Conservation (phyloP, 2,329 filamentous ascomycete genomes). For the Pseudophaeomoniella oleicola region DNA sequence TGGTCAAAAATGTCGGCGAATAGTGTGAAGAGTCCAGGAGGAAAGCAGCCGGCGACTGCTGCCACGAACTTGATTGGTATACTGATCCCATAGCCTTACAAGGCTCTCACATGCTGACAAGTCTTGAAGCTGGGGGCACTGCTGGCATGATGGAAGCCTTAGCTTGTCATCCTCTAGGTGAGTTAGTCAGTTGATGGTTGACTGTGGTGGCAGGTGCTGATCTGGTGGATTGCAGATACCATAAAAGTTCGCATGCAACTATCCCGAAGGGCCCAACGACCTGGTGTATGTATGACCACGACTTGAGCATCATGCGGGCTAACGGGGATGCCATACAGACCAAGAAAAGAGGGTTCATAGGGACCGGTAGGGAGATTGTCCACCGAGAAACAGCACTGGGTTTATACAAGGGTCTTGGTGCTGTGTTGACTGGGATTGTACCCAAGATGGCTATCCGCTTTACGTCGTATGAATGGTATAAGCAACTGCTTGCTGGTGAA, state of each 20-base stretch:
- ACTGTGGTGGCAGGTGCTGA: conserved; percentile 10
- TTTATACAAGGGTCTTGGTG: conserved; percentile 95
- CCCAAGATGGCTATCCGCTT: conserved; percentile 99
- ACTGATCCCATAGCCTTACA: conserved; percentile 8
- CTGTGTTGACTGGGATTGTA: conserved; percentile 88
- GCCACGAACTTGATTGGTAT: conserved; percentile 84
- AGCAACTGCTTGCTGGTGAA: conserved; percentile 60
- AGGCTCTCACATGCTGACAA: conserved; percentile 1
- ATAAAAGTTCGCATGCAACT: conserved; percentile 99
- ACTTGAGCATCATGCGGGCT: conserved; percentile 1
- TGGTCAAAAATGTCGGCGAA: conserved; percentile 48
- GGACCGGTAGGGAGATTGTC: conserved; percentile 75
- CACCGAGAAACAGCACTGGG: conserved; percentile 80
- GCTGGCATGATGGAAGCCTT: conserved; percentile 99
- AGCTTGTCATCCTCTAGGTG: conserved; percentile 84
- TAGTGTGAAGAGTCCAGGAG: conserved; percentile 37
- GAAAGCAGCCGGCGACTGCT: conserved; percentile 67
- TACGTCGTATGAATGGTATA: conserved; percentile 93
- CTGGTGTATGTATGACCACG: conserved; percentile 45
- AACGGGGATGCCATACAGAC: conserved; percentile 22
- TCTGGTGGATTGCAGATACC: conserved; percentile 49
- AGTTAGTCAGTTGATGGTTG: conserved; percentile 12
- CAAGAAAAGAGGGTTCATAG: conserved; percentile 74
- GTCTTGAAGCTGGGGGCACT: conserved; percentile 65
- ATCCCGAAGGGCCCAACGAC: conserved; percentile 66